Evolutionary conservation across 2,329 filamentous ascomycete genomes (phyloP).

Genomic region (Calonectria crousiana): DNA sequence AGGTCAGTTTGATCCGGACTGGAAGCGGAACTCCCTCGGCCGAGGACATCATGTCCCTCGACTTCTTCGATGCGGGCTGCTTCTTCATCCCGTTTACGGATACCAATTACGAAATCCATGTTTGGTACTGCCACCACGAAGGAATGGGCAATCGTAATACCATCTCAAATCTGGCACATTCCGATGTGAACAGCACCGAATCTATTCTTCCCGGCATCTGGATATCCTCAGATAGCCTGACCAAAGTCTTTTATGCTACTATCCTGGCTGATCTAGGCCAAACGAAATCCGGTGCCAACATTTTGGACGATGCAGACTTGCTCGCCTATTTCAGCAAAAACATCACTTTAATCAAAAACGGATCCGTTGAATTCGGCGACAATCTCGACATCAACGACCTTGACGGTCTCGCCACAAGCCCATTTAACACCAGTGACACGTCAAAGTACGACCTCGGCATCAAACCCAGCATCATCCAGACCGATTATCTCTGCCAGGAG

Average conservation of each 20-base stretch:
- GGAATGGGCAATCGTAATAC: not conserved
- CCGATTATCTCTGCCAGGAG: not conserved
- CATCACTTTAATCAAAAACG: not conserved
- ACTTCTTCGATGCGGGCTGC: not conserved
- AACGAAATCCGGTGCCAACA: not conserved
- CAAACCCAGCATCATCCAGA: not conserved
- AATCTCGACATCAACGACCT: not conserved
- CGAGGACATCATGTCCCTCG: not conserved
- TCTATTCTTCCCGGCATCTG: not conserved
- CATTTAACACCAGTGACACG: not conserved
- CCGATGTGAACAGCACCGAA: not conserved
- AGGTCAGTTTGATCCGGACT: not conserved
- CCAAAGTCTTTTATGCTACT: not conserved
- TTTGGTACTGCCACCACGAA: not conserved
- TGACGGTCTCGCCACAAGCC: not conserved
- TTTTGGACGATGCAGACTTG: not conserved
- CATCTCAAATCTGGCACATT: not conserved
- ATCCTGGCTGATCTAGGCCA: not conserved
- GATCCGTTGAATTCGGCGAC: not conserved
- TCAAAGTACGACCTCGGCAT: not conserved
- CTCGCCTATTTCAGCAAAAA: not conserved
- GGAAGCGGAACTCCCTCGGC: not conserved
- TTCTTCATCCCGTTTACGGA: not conserved
- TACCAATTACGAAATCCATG: not conserved
- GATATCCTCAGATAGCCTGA: not conserved